phyloP scores from a whole-genome alignment of 1,284 basidiomycete species.

The Leccinum griseonigrum region DNA sequence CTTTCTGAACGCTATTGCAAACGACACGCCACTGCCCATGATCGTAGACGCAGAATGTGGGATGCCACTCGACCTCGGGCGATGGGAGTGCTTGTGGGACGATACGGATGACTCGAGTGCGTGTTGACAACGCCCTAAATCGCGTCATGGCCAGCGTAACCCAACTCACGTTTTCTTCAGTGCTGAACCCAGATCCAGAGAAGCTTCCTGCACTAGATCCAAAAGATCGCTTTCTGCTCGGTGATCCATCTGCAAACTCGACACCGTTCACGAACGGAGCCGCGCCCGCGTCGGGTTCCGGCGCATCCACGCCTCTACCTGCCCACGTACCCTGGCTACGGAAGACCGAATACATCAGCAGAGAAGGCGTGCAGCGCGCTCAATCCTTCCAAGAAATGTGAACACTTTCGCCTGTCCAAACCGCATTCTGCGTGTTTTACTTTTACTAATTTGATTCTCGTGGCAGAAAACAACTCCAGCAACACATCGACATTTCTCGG shows the following conservation, averaged over 20 bases:
- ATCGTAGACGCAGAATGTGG: conserved; percentile 92
- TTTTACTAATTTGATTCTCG: neutral
- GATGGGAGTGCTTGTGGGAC: conserved; percentile 82
- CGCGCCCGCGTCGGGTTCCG: conserved; percentile 33
- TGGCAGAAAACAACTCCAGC: conserved; percentile 48
- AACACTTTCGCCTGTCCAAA: conserved; percentile 20
- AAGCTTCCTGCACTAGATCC: conserved; percentile 66
- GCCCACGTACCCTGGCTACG: conserved; percentile 84
- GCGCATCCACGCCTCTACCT: conserved; percentile 44
- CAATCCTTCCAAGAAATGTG: conserved; percentile 56
- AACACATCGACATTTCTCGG: conserved; percentile 73
- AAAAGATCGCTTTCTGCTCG: conserved; percentile 67
- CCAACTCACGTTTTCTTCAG: conserved; percentile 35
- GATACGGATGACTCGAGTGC: conserved; percentile 66
- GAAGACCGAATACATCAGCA: conserved; percentile 83
- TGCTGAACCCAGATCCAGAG: conserved; percentile 64
- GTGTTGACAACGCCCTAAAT: conserved; percentile 20
- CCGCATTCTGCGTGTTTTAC: neutral
- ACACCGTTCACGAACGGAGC: conserved; percentile 42
- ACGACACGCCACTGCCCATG: conserved; percentile 84
- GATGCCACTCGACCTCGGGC: conserved; percentile 87
- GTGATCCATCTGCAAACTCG: conserved; percentile 51
- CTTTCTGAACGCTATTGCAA: conserved; percentile 78
- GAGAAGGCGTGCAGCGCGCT: conserved; percentile 53
- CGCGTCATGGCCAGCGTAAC: neutral